phyloP scores from a whole-genome alignment of 2,329 filamentous ascomycete genomes.

The Cercospora sp. region DNA sequence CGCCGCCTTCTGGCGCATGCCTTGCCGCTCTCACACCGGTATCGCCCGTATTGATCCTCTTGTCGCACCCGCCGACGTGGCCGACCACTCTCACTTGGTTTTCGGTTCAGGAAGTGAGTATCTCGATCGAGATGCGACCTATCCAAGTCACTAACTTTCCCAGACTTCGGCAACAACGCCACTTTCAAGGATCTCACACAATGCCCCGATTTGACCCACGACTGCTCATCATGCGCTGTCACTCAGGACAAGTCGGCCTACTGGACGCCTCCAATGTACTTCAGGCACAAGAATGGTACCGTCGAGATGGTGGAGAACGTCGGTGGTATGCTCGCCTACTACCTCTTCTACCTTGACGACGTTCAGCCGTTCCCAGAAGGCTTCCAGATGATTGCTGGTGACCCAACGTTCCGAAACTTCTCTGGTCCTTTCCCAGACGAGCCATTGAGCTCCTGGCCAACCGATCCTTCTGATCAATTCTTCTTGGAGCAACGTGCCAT shows the following conservation, averaged over 20 bases:
- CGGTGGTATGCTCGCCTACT: conserved; percentile 88
- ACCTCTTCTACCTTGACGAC: conserved; percentile 68
- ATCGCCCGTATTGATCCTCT: conserved; percentile 76
- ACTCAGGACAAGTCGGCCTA: conserved; percentile 83
- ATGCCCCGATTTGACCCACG: conserved; percentile 60
- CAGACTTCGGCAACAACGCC: conserved; percentile 66
- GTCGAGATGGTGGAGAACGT: conserved; percentile 70
- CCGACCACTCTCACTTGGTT: conserved; percentile 70
- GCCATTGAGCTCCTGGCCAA: conserved; percentile 69
- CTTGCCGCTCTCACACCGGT: conserved; percentile 70
- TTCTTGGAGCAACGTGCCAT: conserved; percentile 76
- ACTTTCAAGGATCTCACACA: conserved; percentile 57
- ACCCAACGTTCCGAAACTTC: conserved; percentile 67
- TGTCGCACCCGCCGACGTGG: conserved; percentile 59
- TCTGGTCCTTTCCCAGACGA: conserved; percentile 66
- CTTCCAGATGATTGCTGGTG: conserved; percentile 82
- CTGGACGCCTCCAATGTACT: conserved; percentile 78
- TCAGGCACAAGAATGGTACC: conserved; percentile 66
- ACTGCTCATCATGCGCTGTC: conserved; percentile 80
- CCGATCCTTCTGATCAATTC: conserved; percentile 65
- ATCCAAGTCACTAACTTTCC: conserved; percentile 16
- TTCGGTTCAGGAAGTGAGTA: conserved; percentile 74
- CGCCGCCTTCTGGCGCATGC: conserved; percentile 83
- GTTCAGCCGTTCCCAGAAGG: conserved; percentile 71
- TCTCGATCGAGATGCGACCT: not conserved